Conservation (phyloP, 305 asterid species). For the Solanum hybrid region DNA sequence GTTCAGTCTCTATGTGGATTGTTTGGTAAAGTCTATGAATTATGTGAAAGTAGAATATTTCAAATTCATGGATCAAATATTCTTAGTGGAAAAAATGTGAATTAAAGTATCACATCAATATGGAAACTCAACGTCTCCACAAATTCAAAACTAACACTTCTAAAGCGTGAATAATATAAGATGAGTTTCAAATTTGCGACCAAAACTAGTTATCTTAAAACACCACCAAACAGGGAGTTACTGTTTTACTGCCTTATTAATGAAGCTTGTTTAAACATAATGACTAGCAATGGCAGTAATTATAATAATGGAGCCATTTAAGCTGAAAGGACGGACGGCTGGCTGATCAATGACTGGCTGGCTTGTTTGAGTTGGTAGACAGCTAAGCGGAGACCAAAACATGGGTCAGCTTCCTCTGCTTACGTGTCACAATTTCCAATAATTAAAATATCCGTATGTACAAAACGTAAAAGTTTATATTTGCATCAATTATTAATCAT, state of each 20-base stretch:
- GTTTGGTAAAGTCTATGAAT: background rate
- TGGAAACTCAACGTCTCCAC: background rate
- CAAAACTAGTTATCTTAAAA: background rate
- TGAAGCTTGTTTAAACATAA: background rate
- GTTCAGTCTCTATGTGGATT: background rate
- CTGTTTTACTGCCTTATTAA: background rate
- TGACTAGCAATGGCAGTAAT: background rate
- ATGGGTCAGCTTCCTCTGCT: conserved; percentile 43
- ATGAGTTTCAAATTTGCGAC: too few species aligned
- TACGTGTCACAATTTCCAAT: conserved; percentile 12
- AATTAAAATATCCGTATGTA: background rate
- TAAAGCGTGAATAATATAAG: background rate
- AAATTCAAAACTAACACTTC: too few species aligned
- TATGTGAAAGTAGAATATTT: background rate
- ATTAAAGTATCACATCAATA: background rate
- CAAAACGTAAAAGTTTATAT: background rate
- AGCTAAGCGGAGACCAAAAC: conserved; percentile 31
- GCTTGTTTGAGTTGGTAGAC: conserved; percentile 13
- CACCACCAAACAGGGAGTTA: background rate
- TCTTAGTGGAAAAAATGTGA: background rate
- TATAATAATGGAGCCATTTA: background rate
- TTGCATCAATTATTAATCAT: too few species aligned
- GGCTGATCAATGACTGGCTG: background rate
- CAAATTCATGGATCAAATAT: background rate
- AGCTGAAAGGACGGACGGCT: background rate